A percentile compares a stretch with the other conserved stretches of the same genome.
These are phyloP conservation scores for Ceratobasidium theobromae DNA, from an alignment of 1,284 basidiomycete genomes.

Conservation along the genomic window DNA sequence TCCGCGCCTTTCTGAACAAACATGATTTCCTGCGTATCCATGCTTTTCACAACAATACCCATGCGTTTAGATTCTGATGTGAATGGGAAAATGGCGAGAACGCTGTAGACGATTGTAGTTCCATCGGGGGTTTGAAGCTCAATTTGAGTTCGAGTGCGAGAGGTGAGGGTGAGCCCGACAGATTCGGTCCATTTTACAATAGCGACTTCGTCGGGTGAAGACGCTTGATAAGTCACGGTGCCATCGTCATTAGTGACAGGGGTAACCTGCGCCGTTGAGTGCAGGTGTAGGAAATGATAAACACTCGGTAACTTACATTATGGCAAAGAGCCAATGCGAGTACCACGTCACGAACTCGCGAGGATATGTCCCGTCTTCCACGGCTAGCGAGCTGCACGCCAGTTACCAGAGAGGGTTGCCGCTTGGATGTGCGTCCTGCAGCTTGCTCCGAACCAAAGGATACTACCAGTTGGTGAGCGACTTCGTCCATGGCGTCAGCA, in stretches of 20 bases:
- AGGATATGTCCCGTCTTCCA: slow-evolving; percentile 92
- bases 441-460: slow-evolving; percentile 61
- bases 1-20: slow-evolving; percentile 99
- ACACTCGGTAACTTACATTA: slow-evolving; percentile 63
- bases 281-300: background rate
- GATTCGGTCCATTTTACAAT: slow-evolving; percentile 99
- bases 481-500: slow-evolving; percentile 97
- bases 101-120: slow-evolving; percentile 68
- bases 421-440: slow-evolving; percentile 27
- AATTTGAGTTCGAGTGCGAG: slow-evolving; percentile 87
- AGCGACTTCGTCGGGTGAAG: slow-evolving; percentile 98
- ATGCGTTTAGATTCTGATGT: slow-evolving; percentile 99
- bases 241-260: slow-evolving; percentile 95
- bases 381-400: slow-evolving; percentile 78
- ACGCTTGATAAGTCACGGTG: slow-evolving; percentile 93
- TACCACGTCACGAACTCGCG: slow-evolving; percentile 91
- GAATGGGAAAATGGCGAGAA: slow-evolving; percentile 96
- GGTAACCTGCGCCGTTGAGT: slow-evolving; percentile 66
- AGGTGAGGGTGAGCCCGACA: slow-evolving; percentile 84
- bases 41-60: slow-evolving; percentile 93
- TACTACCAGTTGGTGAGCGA: slow-evolving; percentile 80
- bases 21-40: slow-evolving; percentile 69
- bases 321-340: slow-evolving; percentile 93
- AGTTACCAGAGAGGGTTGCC: slow-evolving; percentile 53
- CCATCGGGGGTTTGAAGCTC: slow-evolving; percentile 72